Percentiles rank a stretch among this genome's conserved stretches.
phyloP scores from a whole-genome alignment of 73 alveolate species.

The Blepharisma japonicum region DNA sequence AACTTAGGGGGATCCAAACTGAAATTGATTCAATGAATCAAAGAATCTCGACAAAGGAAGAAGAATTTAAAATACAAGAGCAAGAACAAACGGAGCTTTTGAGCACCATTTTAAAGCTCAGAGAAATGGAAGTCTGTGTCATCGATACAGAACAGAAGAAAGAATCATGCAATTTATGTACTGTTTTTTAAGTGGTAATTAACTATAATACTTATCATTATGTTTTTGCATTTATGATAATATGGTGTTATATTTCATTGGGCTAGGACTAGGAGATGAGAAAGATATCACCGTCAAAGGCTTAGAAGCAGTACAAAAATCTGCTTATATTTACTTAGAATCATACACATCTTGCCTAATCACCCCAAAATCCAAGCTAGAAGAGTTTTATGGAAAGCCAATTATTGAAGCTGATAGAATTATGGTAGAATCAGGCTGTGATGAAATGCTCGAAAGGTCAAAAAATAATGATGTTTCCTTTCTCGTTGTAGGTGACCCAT shows the following conservation, averaged over 20 bases:
- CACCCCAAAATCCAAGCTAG: conserved; percentile 72
- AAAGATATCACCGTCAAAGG: conserved; percentile 96
- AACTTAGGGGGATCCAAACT: too few species aligned
- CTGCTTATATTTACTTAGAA: conserved; percentile 79
- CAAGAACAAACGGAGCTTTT: too few species aligned
- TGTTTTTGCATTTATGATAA: too few species aligned
- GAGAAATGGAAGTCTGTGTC: too few species aligned
- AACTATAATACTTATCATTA: too few species aligned
- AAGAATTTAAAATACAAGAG: too few species aligned
- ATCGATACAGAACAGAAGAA: too few species aligned
- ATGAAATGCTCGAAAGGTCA: conserved; percentile 83
- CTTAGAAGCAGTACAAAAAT: conserved; percentile 83
- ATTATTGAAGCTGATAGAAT: conserved; percentile 97
- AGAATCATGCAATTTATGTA: too few species aligned
- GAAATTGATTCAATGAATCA: too few species aligned
- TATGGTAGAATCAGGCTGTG: conserved; percentile 97
- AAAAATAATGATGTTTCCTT: conserved; percentile 81
- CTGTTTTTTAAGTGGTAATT: too few species aligned
- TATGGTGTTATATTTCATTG: conserved; percentile 98
- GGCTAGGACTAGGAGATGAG: conserved; percentile 97
- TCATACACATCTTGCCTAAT: conserved; percentile 96
- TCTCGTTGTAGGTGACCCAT: conserved; percentile 99
- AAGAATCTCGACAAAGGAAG: too few species aligned
- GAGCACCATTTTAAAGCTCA: too few species aligned
- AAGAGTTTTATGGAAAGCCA: conserved; percentile 82